These are phyloP conservation scores for Knufia petricola DNA, from an alignment of 2,329 filamentous ascomycete genomes.

Conservation along the genomic window DNA sequence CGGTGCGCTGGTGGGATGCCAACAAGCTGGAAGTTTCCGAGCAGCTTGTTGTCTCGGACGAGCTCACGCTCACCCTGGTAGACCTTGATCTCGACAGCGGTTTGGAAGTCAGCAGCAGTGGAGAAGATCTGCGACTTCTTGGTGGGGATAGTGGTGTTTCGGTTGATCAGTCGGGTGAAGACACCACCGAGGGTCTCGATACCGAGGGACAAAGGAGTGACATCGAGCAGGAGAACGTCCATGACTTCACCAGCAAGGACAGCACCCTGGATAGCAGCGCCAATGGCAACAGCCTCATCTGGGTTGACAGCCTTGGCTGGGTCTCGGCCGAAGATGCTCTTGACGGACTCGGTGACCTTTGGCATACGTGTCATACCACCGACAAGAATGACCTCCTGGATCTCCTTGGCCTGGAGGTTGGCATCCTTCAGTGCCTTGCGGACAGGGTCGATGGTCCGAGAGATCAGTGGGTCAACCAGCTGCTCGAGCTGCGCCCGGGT, in stretches of 20 bases:
- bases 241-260: slow-evolving; percentile 95
- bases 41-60: slow-evolving; percentile 94
- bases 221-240: slow-evolving; percentile 88
- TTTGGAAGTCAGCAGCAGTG: slow-evolving; percentile 95
- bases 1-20: slow-evolving; percentile 93
- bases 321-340: slow-evolving; percentile 92
- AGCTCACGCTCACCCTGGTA: slow-evolving; percentile 99
- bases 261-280: slow-evolving; percentile 93
- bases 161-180: slow-evolving; percentile 96
- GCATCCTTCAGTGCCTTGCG: slow-evolving; percentile 97
- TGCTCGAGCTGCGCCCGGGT: slow-evolving; percentile 85
- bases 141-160: slow-evolving; percentile 97
- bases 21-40: slow-evolving; percentile 98
- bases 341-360: slow-evolving; percentile 92
- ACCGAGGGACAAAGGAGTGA: slow-evolving; percentile 91
- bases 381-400: slow-evolving; percentile 95
- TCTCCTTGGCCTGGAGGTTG: slow-evolving; percentile 79
- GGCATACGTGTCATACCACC: slow-evolving; percentile 99
- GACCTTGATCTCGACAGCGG: slow-evolving; percentile 98
- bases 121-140: slow-evolving; percentile 99
- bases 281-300: slow-evolving; percentile 94
- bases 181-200: slow-evolving; percentile 97
- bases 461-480: slow-evolving; percentile 83
- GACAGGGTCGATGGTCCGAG: slow-evolving; percentile 78
- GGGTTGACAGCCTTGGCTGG: slow-evolving; percentile 98